phyloP scores from a whole-genome alignment of 1,284 basidiomycete genomes.

The Papiliotrema nemorosa region DNA sequence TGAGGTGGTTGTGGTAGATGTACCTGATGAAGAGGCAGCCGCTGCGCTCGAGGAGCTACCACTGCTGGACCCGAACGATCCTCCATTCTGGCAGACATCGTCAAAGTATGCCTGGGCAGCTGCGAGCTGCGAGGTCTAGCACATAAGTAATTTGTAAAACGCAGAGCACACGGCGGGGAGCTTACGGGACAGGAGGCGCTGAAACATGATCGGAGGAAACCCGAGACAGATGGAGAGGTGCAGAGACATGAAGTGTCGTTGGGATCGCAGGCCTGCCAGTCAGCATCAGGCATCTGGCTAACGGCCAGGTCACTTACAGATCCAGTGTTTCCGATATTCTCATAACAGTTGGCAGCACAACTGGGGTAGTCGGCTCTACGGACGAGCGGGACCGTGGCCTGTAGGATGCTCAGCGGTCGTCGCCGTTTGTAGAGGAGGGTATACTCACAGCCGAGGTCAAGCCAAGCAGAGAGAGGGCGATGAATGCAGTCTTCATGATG shows the following conservation, averaged over 20 bases:
- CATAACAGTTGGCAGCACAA: slow-evolving; percentile 4
- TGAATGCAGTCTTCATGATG: background rate
- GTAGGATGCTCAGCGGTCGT: background rate
- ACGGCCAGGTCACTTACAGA: background rate
- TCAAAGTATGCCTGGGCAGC: slow-evolving; percentile 3
- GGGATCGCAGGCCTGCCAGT: background rate
- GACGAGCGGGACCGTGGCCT: background rate
- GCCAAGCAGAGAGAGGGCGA: background rate
- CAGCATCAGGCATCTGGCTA: background rate
- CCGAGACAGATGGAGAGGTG: background rate
- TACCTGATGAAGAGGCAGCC: background rate
- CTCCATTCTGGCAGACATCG: slow-evolving; percentile 1
- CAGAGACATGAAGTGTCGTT: slow-evolving; percentile 2
- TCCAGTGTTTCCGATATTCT: slow-evolving; percentile 1
- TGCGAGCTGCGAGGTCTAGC: slow-evolving; percentile 1
- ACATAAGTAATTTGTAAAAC: background rate
- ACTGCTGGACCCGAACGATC: background rate
- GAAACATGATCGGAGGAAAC: slow-evolving; percentile 3
- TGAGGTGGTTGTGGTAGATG: background rate
- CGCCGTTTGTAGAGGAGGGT: background rate
- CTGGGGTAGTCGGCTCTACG: background rate
- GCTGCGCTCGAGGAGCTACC: background rate
- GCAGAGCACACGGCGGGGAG: background rate
- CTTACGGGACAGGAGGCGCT: slow-evolving; percentile 2
- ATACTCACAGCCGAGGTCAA: slow-evolving; percentile 2